A percentile compares a stretch with the other conserved stretches of the same genome.
Evolutionary conservation across 2,329 filamentous ascomycete species (phyloP).

Genomic region (Neonectria sp.): DNA sequence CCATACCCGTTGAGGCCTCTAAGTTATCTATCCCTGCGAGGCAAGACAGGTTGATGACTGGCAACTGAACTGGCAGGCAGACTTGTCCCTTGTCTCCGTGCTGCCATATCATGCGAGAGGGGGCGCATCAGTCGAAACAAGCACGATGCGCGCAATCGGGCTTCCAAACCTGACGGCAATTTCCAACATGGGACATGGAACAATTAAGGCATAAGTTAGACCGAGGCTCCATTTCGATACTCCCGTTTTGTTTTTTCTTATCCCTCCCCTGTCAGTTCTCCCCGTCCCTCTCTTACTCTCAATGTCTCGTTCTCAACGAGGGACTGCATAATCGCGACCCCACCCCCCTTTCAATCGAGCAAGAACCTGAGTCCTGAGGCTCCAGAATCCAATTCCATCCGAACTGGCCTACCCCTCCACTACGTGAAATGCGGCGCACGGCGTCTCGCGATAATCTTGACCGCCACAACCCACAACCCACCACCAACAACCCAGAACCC

Average conservation of each 20-base stretch:
- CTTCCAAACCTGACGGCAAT: conserved; percentile 4
- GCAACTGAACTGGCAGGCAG: background rate
- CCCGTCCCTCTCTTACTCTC: conserved; percentile 22
- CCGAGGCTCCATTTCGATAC: background rate
- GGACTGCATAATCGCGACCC: conserved; percentile 45
- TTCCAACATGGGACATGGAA: conserved; percentile 5
- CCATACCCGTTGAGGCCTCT: conserved; percentile 16
- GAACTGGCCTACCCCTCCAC: conserved; percentile 18
- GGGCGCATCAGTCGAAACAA: conserved; percentile 17
- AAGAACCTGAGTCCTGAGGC: conserved; percentile 18
- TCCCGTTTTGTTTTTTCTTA: conserved; percentile 7
- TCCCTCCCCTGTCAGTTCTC: conserved; percentile 5
- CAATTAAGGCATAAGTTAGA: background rate
- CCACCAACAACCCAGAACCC: conserved; percentile 1
- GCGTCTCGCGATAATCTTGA: conserved; percentile 44
- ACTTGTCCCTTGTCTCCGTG: background rate
- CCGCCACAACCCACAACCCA: conserved; percentile 36
- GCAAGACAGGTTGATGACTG: background rate
- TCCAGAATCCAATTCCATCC: conserved; percentile 21
- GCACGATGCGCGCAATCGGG: conserved; percentile 16
- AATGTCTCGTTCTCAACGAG: conserved; percentile 33
- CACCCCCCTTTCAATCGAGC: conserved; percentile 39
- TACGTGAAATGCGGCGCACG: conserved; percentile 38
- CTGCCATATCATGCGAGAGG: background rate
- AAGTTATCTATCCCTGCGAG: background rate